These are phyloP conservation scores for Fusarium torulosum DNA, from an alignment of 2,329 filamentous ascomycete species.

Conservation along the genomic window DNA sequence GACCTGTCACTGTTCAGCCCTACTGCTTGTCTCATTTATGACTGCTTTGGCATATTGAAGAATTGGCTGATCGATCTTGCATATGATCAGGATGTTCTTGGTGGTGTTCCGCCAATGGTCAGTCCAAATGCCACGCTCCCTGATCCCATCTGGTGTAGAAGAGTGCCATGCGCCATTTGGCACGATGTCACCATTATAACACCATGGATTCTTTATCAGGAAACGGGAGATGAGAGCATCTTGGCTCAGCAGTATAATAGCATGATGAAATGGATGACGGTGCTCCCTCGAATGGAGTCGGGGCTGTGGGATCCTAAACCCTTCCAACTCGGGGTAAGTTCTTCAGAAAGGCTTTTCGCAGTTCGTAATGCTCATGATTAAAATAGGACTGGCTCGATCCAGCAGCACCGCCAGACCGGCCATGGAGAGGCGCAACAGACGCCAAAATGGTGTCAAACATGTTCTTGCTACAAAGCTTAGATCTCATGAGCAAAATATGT, in stretches of 20 bases:
- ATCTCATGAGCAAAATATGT: slow-evolving; percentile 49
- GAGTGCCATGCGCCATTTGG: slow-evolving; percentile 53
- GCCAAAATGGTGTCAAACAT: slow-evolving; percentile 58
- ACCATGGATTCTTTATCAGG: slow-evolving; percentile 56
- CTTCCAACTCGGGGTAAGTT: slow-evolving; percentile 5
- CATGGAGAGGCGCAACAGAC: slow-evolving; percentile 55
- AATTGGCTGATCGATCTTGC: slow-evolving; percentile 30
- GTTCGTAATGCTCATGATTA: not conserved
- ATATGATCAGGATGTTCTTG: slow-evolving; percentile 18
- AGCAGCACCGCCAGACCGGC: slow-evolving; percentile 52
- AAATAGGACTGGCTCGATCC: slow-evolving; percentile 62
- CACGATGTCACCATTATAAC: slow-evolving; percentile 56
- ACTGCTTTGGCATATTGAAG: slow-evolving; percentile 62
- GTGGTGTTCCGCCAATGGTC: slow-evolving; percentile 29
- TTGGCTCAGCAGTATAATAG: slow-evolving; percentile 55
- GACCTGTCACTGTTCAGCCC: slow-evolving; percentile 63
- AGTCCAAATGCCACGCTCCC: slow-evolving; percentile 19
- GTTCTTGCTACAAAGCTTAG: slow-evolving; percentile 59
- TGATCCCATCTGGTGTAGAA: slow-evolving; percentile 16
- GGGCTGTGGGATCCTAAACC: slow-evolving; percentile 1
- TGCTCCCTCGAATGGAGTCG: not conserved
- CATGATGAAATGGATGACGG: slow-evolving; percentile 54
- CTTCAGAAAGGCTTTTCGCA: not conserved
- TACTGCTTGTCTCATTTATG: slow-evolving; percentile 65
- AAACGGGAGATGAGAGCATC: slow-evolving; percentile 54